These are phyloP conservation scores for Cladosporium sp. DNA, from an alignment of 2,329 filamentous ascomycete species.

Conservation along the genomic window DNA sequence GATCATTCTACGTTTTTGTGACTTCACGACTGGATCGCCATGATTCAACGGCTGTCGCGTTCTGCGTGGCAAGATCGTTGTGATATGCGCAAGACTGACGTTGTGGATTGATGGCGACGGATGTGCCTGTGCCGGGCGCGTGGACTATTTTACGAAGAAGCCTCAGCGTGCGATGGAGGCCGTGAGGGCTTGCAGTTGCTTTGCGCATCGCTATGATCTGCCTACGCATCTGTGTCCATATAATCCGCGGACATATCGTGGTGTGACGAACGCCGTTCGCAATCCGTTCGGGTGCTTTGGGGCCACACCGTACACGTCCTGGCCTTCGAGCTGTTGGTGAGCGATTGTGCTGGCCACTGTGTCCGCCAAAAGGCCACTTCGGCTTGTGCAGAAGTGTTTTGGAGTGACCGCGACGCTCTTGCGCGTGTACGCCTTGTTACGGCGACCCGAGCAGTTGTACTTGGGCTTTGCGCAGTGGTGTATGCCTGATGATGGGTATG, in stretches of 20 bases:
- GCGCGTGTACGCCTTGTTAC: too few relatives aligned
- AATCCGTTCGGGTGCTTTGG: not conserved
- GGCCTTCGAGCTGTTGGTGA: not conserved
- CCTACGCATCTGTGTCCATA: not conserved
- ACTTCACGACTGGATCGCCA: too few relatives aligned
- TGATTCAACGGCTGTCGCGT: not conserved
- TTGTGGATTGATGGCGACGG: not conserved
- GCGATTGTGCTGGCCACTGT: too few relatives aligned
- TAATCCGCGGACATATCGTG: not conserved
- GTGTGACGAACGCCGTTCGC: not conserved
- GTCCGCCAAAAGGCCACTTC: too few relatives aligned
- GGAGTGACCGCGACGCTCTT: too few relatives aligned
- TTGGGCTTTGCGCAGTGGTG: too few relatives aligned
- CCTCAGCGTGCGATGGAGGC: too few relatives aligned
- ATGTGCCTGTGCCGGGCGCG: not conserved
- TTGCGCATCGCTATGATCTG: not conserved
- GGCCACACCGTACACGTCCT: not conserved
- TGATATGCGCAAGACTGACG: not conserved
- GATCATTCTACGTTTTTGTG: not conserved
- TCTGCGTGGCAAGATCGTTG: not conserved
- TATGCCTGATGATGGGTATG: too few relatives aligned
- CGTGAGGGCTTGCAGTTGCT: too few relatives aligned
- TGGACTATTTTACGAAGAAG: too few relatives aligned
- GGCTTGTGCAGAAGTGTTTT: too few relatives aligned
- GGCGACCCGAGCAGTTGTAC: too few relatives aligned